Conservation (phyloP, 192 early-diverging fungal species). For the Coemansia sp. region DNA sequence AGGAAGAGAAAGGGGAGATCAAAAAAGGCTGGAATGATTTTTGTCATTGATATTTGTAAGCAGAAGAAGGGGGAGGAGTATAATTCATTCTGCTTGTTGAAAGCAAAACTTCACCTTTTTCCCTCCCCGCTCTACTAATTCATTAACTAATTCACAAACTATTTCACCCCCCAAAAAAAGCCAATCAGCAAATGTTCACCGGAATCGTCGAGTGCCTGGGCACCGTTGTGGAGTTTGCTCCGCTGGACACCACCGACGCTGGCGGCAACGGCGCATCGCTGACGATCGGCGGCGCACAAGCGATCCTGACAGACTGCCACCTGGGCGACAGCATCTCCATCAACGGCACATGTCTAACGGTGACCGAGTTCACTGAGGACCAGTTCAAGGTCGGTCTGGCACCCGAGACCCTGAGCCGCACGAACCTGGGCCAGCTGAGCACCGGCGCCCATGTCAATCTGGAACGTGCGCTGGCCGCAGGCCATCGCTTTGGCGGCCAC, state of each 20-base stretch:
- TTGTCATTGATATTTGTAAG: no score
- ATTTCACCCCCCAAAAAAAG: no score
- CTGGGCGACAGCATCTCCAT: slow-evolving; percentile 93
- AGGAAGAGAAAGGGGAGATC: no score
- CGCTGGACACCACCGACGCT: slow-evolving; percentile 69
- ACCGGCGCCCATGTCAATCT: slow-evolving; percentile 84
- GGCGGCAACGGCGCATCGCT: slow-evolving; percentile 90
- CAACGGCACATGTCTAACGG: slow-evolving; percentile 95
- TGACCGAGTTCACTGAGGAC: slow-evolving; percentile 83
- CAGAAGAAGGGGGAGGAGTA: no score
- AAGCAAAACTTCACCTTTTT: no score
- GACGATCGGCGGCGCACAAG: slow-evolving; percentile 66
- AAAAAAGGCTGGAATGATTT: no score
- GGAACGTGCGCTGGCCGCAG: slow-evolving; percentile 87
- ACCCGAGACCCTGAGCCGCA: slow-evolving; percentile 90
- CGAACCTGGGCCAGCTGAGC: slow-evolving; percentile 80
- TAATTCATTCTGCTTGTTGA: no score
- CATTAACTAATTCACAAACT: no score
- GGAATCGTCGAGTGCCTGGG: slow-evolving; percentile 96
- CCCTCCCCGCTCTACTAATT: no score
- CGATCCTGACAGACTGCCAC: slow-evolving; percentile 79
- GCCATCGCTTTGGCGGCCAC: slow-evolving; percentile 93
- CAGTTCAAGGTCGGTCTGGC: slow-evolving; percentile 90
- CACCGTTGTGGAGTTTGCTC: slow-evolving; percentile 63
- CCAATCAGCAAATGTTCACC: slow-evolving; percentile 99